Evolutionary conservation across 306 rosid genomes (phyloP).

Genomic region (Cucurbita pepo): DNA sequence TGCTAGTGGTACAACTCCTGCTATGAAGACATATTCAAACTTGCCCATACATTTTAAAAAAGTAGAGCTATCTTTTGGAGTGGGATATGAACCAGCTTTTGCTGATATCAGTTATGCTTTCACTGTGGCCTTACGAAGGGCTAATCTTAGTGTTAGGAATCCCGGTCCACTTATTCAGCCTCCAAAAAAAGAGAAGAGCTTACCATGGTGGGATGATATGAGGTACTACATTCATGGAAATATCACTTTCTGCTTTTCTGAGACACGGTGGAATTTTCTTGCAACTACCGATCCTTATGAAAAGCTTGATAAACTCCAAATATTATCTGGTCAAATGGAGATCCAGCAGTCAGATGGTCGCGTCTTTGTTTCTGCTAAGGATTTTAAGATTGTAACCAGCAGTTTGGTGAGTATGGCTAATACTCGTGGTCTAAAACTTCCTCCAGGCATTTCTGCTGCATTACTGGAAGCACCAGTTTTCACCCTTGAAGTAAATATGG

Average conservation of each 20-base stretch:
- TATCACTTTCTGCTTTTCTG: conserved; percentile 48
- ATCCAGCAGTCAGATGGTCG: conserved; percentile 84
- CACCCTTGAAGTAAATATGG: conserved; percentile 75
- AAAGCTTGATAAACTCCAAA: conserved; percentile 79
- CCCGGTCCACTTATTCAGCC: conserved; percentile 37
- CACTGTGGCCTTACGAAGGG: conserved; percentile 93
- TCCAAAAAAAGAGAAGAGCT: conserved; percentile 77
- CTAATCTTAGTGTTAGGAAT: conserved; percentile 60
- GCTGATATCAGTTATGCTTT: conserved; percentile 93
- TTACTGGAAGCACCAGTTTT: conserved; percentile 70
- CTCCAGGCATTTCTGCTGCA: conserved; percentile 52
- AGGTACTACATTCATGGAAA: conserved; percentile 92
- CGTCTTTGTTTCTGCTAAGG: conserved; percentile 51
- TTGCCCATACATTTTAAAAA: conserved; percentile 70
- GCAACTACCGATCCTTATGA: conserved; percentile 92
- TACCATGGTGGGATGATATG: conserved; percentile 99
- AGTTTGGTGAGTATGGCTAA: conserved; percentile 93
- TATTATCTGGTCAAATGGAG: conserved; percentile 52
- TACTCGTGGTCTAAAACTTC: conserved; percentile 61
- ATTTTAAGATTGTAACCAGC: conserved; percentile 62
- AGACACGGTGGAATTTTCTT: conserved; percentile 64
- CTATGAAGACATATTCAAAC: conserved; percentile 71
- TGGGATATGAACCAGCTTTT: conserved; percentile 86
- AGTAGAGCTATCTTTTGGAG: conserved; percentile 79
- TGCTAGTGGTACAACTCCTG: conserved; percentile 96